These are phyloP conservation scores for Hyaloscypha finlandica DNA, from an alignment of 495 filamentous ascomycete species.

Conservation along the genomic window DNA sequence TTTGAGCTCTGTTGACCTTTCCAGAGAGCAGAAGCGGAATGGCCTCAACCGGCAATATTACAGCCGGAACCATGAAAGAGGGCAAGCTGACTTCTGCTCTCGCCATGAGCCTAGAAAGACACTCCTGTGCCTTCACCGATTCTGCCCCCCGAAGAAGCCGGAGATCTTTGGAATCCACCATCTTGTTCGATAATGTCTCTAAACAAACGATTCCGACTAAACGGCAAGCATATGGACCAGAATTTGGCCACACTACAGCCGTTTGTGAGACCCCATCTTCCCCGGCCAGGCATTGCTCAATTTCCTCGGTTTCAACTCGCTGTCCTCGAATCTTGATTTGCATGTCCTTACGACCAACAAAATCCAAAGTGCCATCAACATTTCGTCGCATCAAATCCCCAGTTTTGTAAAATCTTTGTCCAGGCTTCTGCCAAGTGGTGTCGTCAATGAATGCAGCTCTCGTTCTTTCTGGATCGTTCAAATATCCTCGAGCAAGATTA, in stretches of 20 bases:
- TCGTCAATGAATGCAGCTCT: conserved; percentile 35
- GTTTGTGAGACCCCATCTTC: neutral
- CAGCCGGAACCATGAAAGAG: conserved; percentile 30
- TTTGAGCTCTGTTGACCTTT: conserved; percentile 5
- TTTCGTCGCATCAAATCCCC: conserved; percentile 29
- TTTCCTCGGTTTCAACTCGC: neutral
- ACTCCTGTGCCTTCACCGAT: neutral
- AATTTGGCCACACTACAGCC: neutral
- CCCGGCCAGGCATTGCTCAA: conserved; percentile 8
- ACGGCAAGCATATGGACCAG: neutral
- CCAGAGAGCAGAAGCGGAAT: conserved; percentile 4
- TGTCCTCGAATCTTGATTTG: conserved; percentile 29
- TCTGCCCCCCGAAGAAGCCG: conserved; percentile 33
- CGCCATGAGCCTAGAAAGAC: neutral
- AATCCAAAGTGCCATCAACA: conserved; percentile 45
- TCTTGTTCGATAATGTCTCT: neutral
- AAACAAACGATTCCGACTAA: too few species aligned
- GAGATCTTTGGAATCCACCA: neutral
- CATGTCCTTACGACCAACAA: conserved; percentile 34
- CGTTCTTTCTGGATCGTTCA: conserved; percentile 33
- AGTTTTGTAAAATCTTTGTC: conserved; percentile 50
- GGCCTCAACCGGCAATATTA: conserved; percentile 15
- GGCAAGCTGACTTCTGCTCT: conserved; percentile 14
- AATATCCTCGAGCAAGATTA: conserved; percentile 52
- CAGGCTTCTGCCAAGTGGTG: conserved; percentile 31